Conservation (phyloP, 1,284 basidiomycete genomes). For the Pseudozyma tsukubaensis region DNA sequence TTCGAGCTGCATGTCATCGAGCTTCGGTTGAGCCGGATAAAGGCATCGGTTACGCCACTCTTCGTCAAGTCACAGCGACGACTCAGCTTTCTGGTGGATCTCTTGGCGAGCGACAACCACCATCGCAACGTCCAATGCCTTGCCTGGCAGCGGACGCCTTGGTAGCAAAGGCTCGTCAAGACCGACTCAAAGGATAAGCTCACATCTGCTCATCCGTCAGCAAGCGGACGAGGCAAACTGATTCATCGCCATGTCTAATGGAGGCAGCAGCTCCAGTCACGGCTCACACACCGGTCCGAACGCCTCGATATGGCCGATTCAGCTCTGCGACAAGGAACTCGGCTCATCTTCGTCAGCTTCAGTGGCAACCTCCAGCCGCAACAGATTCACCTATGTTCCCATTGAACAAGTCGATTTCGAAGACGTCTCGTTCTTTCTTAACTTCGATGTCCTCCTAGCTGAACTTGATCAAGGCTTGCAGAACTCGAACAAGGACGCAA, state of each 20-base stretch:
- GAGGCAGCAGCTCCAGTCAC: not conserved
- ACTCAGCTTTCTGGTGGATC: too few species aligned
- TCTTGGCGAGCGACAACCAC: too few species aligned
- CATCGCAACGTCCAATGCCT: too few species aligned
- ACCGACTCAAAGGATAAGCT: too few species aligned
- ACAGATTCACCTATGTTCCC: conserved; percentile 9
- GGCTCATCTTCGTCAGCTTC: not conserved
- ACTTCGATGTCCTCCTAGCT: conserved; percentile 20
- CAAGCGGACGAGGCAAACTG: not conserved
- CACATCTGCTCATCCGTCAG: too few species aligned
- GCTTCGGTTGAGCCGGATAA: too few species aligned
- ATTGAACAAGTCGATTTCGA: conserved; percentile 42
- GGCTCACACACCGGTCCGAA: conserved; percentile 3
- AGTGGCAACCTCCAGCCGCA: not conserved
- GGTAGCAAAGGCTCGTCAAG: too few species aligned
- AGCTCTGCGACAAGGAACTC: conserved; percentile 19
- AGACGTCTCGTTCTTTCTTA: conserved; percentile 37
- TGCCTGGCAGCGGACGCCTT: too few species aligned
- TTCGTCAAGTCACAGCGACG: too few species aligned
- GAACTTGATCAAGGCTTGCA: not conserved
- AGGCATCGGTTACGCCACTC: too few species aligned
- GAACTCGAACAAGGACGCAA: not conserved
- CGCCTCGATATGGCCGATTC: conserved; percentile 37
- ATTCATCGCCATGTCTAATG: not conserved
- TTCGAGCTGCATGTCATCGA: too few species aligned